Percentiles rank a stretch among this genome's conserved stretches.
phyloP scores from a whole-genome alignment of 2,329 filamentous ascomycete species.

The Epichloe bromicola region DNA sequence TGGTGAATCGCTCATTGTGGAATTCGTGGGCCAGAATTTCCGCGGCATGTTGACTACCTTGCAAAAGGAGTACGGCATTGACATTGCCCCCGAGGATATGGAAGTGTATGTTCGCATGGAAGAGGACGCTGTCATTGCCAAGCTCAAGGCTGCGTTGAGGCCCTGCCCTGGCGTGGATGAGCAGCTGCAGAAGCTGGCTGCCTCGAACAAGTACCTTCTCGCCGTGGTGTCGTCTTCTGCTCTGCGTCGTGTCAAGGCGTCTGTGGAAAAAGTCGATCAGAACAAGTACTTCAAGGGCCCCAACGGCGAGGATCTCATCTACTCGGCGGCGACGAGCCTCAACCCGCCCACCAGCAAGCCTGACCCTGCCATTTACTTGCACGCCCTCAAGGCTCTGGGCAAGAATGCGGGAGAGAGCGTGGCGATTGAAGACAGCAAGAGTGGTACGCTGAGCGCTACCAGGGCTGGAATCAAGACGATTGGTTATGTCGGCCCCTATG shows the following conservation, averaged over 20 bases:
- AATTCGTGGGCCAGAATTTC: slow-evolving; percentile 93
- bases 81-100: slow-evolving; percentile 53
- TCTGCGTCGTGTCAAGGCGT: slow-evolving; percentile 63
- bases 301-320: slow-evolving; percentile 51
- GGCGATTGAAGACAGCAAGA: slow-evolving; percentile 81
- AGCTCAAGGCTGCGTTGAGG: slow-evolving; percentile 53
- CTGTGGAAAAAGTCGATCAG: slow-evolving; percentile 66
- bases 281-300: slow-evolving; percentile 55
- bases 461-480: slow-evolving; percentile 70
- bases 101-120: slow-evolving; percentile 64
- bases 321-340: slow-evolving; percentile 70
- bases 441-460: slow-evolving; percentile 60
- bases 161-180: slow-evolving; percentile 58
- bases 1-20: slow-evolving; percentile 61
- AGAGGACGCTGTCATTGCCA: slow-evolving; percentile 72
- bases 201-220: slow-evolving; percentile 53
- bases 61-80: slow-evolving; percentile 62
- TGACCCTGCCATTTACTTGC: slow-evolving; percentile 76
- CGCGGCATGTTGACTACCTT: slow-evolving; percentile 76
- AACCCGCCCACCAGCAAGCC: slow-evolving; percentile 77
- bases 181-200: slow-evolving; percentile 51
- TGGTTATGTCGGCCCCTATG: slow-evolving; percentile 75
- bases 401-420: slow-evolving; percentile 60
- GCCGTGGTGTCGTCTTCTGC: slow-evolving; percentile 75
- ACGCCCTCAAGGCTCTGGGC: slow-evolving; percentile 61